Percentiles rank a stretch among this genome's conserved stretches.
phyloP scores from a whole-genome alignment of 176 grass and related monocot genomes.

The Typha latifolia region DNA sequence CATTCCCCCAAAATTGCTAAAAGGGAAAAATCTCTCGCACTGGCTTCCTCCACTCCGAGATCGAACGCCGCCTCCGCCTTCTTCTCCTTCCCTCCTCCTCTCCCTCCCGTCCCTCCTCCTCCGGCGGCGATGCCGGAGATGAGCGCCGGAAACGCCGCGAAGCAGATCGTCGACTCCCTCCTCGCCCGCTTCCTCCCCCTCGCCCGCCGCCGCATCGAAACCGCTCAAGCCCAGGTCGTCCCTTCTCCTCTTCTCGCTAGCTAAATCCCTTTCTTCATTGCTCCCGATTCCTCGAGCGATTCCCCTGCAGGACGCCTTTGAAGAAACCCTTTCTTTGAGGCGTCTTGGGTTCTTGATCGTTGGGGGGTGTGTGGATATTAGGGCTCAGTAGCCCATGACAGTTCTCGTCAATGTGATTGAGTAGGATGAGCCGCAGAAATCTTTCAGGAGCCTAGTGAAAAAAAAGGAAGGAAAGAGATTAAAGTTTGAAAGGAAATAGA shows the following conservation, averaged over 20 bases:
- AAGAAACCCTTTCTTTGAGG: neutral
- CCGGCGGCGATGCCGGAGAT: conserved; percentile 23
- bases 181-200: conserved; percentile 91
- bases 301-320: neutral
- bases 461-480: no score
- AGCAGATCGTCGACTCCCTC: conserved; percentile 98
- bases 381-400: no score
- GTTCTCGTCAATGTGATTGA: no score
- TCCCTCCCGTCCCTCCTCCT: conserved; percentile 28
- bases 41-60: conserved; percentile 46
- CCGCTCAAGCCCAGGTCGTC: conserved; percentile 89
- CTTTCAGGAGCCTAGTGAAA: no score
- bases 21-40: conserved; percentile 9
- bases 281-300: neutral
- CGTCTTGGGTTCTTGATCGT: neutral
- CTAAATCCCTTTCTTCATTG: neutral
- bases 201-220: conserved; percentile 94
- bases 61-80: conserved; percentile 30
- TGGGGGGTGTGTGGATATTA: no score
- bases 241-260: neutral
- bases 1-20: neutral
- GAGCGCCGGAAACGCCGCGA: conserved; percentile 70
- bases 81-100: conserved; percentile 30
- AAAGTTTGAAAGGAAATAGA: no score
- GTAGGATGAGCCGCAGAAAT: no score